Conservation (phyloP, 1,284 basidiomycete genomes). For the Boletus calvinii region DNA sequence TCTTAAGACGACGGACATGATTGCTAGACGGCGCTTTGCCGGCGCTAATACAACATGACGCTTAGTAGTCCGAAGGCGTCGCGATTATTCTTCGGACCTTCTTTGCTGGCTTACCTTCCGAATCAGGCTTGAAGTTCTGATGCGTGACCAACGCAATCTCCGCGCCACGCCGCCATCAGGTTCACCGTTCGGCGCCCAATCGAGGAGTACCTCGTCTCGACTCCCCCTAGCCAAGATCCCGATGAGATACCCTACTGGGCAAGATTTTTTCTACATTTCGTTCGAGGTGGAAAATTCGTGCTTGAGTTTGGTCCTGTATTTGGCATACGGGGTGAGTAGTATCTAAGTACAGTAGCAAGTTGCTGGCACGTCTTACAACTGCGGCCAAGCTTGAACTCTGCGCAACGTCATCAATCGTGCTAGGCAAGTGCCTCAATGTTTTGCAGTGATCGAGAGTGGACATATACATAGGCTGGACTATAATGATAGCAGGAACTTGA, state of each 20-base stretch:
- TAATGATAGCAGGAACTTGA: neutral
- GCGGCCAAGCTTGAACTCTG: too few species aligned
- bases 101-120: constrained; percentile 19
- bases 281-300: neutral
- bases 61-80: constrained; percentile 21
- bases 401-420: neutral
- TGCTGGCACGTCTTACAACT: neutral
- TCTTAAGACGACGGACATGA: constrained; percentile 1
- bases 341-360: neutral
- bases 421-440: neutral
- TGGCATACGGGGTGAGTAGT: too few species aligned
- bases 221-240: constrained; percentile 1
- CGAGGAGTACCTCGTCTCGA: neutral
- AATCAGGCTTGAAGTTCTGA: too few species aligned
- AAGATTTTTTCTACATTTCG: neutral
- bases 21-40: neutral
- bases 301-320: too few species aligned
- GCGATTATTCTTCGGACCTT: constrained; percentile 22
- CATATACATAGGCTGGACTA: too few species aligned
- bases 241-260: neutral
- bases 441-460: neutral
- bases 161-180: constrained; percentile 8
- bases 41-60: neutral
- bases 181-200: neutral
- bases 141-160: constrained; percentile 17